Evolutionary conservation across 1,284 basidiomycete genomes (phyloP), one percentile per base, ranked within the genome.

Genomic region (Puccinia horiana): DNA sequence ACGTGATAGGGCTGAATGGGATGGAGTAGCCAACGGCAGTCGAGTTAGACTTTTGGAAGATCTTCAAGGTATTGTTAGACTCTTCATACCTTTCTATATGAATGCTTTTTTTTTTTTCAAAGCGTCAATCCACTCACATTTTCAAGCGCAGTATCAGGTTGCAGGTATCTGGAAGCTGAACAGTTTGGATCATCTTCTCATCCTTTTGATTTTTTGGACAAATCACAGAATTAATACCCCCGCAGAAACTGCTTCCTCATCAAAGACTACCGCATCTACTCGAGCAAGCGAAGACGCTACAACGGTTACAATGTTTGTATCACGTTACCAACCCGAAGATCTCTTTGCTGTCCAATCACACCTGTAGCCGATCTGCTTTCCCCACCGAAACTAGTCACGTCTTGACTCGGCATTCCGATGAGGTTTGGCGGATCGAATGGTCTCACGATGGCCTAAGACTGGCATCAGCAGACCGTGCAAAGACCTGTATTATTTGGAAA

Each of bases 371-470:
- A 85, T 90, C 91, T 63, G 84, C 84, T 12, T 98, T 99, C 88
- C 96, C 96, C 16, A 90, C 91, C 42, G 89, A 92, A 40, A 94
- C 93, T 11, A 94, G 94, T 1, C 92, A 92, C 35, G 92, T 95
- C 58, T 88, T 98, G 70, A 90, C 92, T 58, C 93, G 92, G 44
- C 96, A 99, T 87, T 90, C 89, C 18, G 94, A 98, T 86, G 95
- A 99, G 87, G 95, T 99, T 18, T 99, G 96, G 96, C 92, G 93
- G 85, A 88, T 98, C 83, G 92, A 92, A 86, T 99, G 96, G 94
- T 97, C 95, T 87, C 93, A 95, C 85, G 92, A 93, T 86, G 96
- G 97, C 4, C 88, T 88, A 70, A 92, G 90, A 85, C 89, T 99
- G 52, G 97, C 96, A 20, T 95, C 92, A 83, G 93, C 92, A 49